Evolutionary conservation across 345 rosid genomes (phyloP).

Genomic region (Moricandia moricandioides): DNA sequence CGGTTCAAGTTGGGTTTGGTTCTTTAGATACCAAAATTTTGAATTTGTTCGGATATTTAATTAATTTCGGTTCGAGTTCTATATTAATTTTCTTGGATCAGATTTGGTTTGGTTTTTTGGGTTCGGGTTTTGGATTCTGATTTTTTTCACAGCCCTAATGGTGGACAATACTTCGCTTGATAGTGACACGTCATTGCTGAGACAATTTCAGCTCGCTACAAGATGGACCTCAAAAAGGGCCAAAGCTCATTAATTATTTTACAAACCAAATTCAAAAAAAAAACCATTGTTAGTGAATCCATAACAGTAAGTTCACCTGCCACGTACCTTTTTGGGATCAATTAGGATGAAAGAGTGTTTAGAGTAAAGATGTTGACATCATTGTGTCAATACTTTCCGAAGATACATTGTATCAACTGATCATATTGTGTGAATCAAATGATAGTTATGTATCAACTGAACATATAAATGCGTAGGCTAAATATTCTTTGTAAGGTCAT

Average conservation of each 20-base stretch:
- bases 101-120: no score
- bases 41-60: no score
- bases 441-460: neutral
- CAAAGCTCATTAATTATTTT: neutral
- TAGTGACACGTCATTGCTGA: slow-evolving; percentile 1
- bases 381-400: neutral
- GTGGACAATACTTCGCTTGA: slow-evolving; percentile 15
- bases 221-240: neutral
- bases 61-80: no score
- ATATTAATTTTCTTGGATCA: no score
- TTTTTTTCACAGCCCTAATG: no score
- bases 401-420: neutral
- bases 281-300: neutral
- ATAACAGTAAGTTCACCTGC: neutral
- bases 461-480: neutral
- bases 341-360: neutral
- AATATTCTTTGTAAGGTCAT: neutral
- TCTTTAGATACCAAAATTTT: no score
- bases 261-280: neutral
- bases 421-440: neutral
- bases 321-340: neutral
- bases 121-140: no score
- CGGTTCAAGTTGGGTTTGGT: no score
- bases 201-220: neutral
- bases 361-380: neutral